Percentiles rank a stretch among this genome's conserved stretches.
Conservation (phyloP, 2,329 filamentous ascomycete genomes). For the Sphaerostilbella broomeana region DNA sequence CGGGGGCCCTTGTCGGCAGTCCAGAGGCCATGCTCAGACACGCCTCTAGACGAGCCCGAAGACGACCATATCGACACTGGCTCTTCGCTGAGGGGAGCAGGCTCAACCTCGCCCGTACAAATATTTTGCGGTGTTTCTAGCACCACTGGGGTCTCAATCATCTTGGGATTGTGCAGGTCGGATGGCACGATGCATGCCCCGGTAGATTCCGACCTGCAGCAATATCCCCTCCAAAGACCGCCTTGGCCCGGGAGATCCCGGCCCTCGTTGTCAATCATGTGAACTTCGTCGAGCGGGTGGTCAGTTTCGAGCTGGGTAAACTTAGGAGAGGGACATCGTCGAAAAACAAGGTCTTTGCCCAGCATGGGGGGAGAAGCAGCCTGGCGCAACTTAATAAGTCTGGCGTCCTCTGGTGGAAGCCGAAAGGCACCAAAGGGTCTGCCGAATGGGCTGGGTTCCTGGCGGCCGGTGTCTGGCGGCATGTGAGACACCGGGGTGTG, state of each 20-base stretch:
- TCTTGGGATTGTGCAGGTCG: conserved; percentile 38
- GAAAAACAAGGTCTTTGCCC: conserved; percentile 72
- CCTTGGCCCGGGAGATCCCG: conserved; percentile 50
- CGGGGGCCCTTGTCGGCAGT: too few species aligned
- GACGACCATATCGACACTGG: conserved; percentile 25
- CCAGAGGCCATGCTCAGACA: conserved; percentile 13
- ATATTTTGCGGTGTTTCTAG: conserved; percentile 36
- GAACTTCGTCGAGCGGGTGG: conserved; percentile 50
- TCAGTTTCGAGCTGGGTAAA: conserved; percentile 77
- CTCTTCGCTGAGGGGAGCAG: conserved; percentile 35
- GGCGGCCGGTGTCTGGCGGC: conserved; percentile 34
- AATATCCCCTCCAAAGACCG: conserved; percentile 75
- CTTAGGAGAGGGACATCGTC: conserved; percentile 75
- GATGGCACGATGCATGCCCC: conserved; percentile 34
- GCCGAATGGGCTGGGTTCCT: conserved; percentile 32
- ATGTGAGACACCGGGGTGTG: conserved; percentile 26
- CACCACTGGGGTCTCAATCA: conserved; percentile 45
- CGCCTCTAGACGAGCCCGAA: conserved; percentile 16
- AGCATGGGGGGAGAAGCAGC: conserved; percentile 77
- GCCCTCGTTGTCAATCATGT: conserved; percentile 39
- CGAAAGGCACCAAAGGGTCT: conserved; percentile 39
- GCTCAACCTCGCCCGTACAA: conserved; percentile 33
- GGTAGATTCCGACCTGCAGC: conserved; percentile 38
- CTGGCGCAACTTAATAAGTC: conserved; percentile 42
- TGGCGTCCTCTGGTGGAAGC: conserved; percentile 31